phyloP scores from a whole-genome alignment of 2,329 filamentous ascomycete genomes.

The Colletotrichum sp. region DNA sequence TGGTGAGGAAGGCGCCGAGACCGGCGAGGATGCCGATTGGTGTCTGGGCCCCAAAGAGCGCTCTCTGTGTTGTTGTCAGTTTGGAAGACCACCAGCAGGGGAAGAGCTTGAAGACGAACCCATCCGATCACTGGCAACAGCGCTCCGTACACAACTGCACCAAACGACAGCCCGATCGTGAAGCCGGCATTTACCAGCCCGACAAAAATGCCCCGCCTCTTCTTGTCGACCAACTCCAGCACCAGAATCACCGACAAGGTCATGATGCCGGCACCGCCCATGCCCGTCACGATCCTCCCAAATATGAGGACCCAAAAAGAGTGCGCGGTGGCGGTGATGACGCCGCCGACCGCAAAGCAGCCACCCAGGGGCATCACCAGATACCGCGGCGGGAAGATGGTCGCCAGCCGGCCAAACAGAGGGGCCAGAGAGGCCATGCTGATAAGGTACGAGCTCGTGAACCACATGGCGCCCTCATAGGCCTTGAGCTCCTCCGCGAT shows the following conservation, averaged over 20 bases:
- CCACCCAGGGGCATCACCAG: constrained; percentile 69
- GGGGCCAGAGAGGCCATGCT: constrained; percentile 68
- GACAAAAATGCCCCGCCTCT: constrained; percentile 73
- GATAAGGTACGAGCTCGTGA: constrained; percentile 77
- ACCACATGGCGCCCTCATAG: constrained; percentile 78
- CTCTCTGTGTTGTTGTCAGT: constrained; percentile 52
- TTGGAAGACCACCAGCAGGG: neutral
- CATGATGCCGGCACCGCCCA: constrained; percentile 75
- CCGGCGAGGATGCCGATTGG: constrained; percentile 69
- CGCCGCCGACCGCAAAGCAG: constrained; percentile 63
- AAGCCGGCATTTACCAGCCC: constrained; percentile 77
- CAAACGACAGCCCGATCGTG: constrained; percentile 73
- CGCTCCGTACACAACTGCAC: constrained; percentile 73
- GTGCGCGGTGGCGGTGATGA: constrained; percentile 67
- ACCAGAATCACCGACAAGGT: constrained; percentile 77
- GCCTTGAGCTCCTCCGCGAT: constrained; percentile 79
- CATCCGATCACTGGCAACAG: constrained; percentile 70
- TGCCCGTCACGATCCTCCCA: constrained; percentile 71
- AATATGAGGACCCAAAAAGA: constrained; percentile 68
- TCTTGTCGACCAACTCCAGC: constrained; percentile 73
- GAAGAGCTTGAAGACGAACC: constrained; percentile 46
- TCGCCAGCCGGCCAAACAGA: constrained; percentile 72
- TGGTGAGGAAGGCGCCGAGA: constrained; percentile 65
- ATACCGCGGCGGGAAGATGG: constrained; percentile 72
- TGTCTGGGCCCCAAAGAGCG: constrained; percentile 75